Evolutionary conservation across 768 basidiomycete species (phyloP).

Genomic region (Serendipita sp.): DNA sequence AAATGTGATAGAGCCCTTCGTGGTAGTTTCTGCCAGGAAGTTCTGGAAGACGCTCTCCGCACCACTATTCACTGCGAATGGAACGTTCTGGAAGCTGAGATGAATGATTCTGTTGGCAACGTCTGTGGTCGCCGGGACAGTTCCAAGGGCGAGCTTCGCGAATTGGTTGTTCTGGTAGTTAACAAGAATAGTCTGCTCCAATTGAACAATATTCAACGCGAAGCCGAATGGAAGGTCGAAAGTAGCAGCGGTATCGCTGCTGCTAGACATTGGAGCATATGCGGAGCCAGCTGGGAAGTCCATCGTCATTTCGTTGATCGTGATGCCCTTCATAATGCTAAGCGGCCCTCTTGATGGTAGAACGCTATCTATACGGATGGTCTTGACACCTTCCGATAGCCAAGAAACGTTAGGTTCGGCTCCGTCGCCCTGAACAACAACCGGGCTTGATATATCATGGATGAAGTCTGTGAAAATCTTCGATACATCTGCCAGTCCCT

Average conservation of each 20-base stretch:
- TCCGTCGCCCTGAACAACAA: slow-evolving; percentile 41
- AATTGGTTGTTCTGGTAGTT: slow-evolving; percentile 37
- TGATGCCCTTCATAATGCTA: slow-evolving; percentile 47
- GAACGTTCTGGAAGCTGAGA: slow-evolving; percentile 40
- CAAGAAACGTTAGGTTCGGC: slow-evolving; percentile 48
- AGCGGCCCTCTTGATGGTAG: slow-evolving; percentile 48
- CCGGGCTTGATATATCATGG: slow-evolving; percentile 44
- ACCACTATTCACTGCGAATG: slow-evolving; percentile 38
- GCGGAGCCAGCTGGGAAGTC: slow-evolving; percentile 42
- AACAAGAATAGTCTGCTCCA: slow-evolving; percentile 43
- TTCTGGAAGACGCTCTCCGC: slow-evolving; percentile 37
- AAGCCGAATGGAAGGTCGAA: slow-evolving; percentile 58
- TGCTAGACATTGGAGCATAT: slow-evolving; percentile 42
- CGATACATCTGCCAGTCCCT: slow-evolving; percentile 44
- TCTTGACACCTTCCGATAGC: slow-evolving; percentile 57
- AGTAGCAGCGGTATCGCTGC: slow-evolving; percentile 40
- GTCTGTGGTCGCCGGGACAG: slow-evolving; percentile 41
- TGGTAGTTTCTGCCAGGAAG: slow-evolving; percentile 48
- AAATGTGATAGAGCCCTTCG: slow-evolving; percentile 29
- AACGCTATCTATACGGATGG: slow-evolving; percentile 38
- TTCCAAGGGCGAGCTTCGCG: slow-evolving; percentile 44
- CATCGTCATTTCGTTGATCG: slow-evolving; percentile 41
- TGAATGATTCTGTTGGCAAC: slow-evolving; percentile 45
- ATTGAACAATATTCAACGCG: slow-evolving; percentile 46
- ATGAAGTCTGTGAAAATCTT: slow-evolving; percentile 56